Conservation (phyloP, 2,329 filamentous ascomycete species). For the Dactylellina leptospora region DNA sequence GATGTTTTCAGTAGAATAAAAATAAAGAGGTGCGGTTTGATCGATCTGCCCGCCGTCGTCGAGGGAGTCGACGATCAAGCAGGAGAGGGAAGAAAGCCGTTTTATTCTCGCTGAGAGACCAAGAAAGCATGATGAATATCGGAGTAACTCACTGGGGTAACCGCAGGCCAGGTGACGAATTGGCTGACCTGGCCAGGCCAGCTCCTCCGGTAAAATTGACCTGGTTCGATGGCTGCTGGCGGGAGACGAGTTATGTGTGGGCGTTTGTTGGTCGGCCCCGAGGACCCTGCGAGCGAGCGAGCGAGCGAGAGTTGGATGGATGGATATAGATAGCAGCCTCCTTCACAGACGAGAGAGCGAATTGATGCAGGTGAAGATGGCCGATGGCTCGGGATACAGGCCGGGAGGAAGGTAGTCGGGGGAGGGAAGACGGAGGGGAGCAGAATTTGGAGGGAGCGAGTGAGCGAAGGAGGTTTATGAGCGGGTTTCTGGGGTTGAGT, state of each 20-base stretch:
- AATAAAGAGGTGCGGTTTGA: not conserved
- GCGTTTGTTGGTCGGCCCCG: slow-evolving; percentile 14
- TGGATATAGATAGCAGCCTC: too few species aligned
- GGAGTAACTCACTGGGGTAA: slow-evolving; percentile 45
- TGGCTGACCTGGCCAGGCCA: slow-evolving; percentile 41
- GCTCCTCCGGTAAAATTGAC: slow-evolving; percentile 35
- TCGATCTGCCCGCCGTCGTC: not conserved
- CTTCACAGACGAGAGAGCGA: too few species aligned
- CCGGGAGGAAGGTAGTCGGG: not conserved
- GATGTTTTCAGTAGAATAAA: not conserved
- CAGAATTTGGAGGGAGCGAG: not conserved
- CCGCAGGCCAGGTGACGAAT: slow-evolving; percentile 50
- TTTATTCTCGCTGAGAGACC: not conserved
- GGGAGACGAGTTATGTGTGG: slow-evolving; percentile 5
- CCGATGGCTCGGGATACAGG: too few species aligned
- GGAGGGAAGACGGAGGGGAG: not conserved
- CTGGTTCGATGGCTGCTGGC: slow-evolving; percentile 29
- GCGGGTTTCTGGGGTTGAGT: not conserved
- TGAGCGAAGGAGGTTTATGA: slow-evolving; percentile 14
- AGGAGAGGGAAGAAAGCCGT: not conserved
- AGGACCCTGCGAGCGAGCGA: slow-evolving; percentile 19
- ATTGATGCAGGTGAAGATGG: slow-evolving; percentile 5
- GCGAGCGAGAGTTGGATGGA: not conserved
- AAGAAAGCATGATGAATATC: slow-evolving; percentile 8
- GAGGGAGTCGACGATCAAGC: not conserved